Conservation (phyloP, 768 basidiomycete genomes). For the Mycena alexandri region DNA sequence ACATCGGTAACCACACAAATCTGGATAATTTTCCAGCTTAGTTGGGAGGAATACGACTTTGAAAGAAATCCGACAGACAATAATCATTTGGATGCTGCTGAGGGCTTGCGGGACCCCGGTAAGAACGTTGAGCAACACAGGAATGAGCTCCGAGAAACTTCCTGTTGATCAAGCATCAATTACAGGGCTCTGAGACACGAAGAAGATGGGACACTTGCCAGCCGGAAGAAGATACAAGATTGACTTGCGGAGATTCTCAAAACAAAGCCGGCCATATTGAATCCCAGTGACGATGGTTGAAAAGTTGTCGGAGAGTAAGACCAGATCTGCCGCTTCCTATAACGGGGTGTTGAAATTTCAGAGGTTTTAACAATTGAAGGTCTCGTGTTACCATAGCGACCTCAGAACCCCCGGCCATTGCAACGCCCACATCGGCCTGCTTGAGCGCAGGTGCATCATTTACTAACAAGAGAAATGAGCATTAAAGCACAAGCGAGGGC, state of each 20-base stretch:
- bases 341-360: background rate
- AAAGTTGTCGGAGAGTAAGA: conserved; percentile 72
- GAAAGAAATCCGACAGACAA: conserved; percentile 48
- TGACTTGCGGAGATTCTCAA: conserved; percentile 73
- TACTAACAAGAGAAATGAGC: conserved; percentile 43
- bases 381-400: conserved; percentile 52
- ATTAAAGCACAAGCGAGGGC: background rate
- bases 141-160: conserved; percentile 73
- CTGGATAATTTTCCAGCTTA: conserved; percentile 49
- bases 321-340: conserved; percentile 70
- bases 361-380: background rate
- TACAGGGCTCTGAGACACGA: background rate
- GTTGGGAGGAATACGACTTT: background rate
- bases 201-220: conserved; percentile 54
- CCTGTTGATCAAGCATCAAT: background rate
- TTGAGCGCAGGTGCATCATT: conserved; percentile 72
- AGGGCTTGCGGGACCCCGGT: conserved; percentile 52
- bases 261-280: conserved; percentile 74
- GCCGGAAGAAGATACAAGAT: conserved; percentile 64
- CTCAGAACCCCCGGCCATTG: conserved; percentile 67
- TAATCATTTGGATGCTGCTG: conserved; percentile 55
- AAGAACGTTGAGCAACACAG: conserved; percentile 64
- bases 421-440: conserved; percentile 73
- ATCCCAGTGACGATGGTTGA: conserved; percentile 74
- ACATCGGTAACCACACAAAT: conserved; percentile 73